Percentiles rank a stretch among this genome's conserved stretches.
Evolutionary conservation across 352 stramenopile species (phyloP).

Genomic region (Phytopythium oedochilum): DNA sequence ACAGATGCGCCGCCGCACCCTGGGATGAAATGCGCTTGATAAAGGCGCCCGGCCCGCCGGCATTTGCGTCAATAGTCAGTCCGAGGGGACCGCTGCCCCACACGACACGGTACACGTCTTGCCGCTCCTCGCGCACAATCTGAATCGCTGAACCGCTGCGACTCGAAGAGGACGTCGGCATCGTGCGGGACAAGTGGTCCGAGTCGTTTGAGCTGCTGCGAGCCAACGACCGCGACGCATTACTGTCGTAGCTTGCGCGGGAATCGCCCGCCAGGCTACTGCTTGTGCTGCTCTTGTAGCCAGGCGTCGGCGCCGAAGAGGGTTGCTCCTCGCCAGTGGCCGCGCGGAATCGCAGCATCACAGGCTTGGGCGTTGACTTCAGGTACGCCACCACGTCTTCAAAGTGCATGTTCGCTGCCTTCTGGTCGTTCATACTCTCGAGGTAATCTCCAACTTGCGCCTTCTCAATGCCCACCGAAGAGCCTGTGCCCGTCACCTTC

Average conservation of each 20-base stretch:
- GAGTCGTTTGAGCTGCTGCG: constrained; percentile 2
- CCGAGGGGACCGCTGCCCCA: constrained; percentile 73
- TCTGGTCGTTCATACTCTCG: constrained; percentile 78
- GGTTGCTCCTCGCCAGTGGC: constrained; percentile 29
- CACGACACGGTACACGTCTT: constrained; percentile 73
- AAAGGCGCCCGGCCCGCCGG: constrained; percentile 48
- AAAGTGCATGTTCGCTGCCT: constrained; percentile 64
- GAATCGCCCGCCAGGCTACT: constrained; percentile 8
- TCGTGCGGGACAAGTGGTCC: constrained; percentile 4
- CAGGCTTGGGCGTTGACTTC: constrained; percentile 76
- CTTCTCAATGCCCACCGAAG: constrained; percentile 71
- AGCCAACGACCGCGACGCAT: constrained; percentile 12
- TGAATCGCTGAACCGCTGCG: constrained; percentile 21
- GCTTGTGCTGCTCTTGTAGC: constrained; percentile 14
- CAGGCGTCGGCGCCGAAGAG: constrained; percentile 10
- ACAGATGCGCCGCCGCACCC: constrained; percentile 63
- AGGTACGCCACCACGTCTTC: constrained; percentile 80
- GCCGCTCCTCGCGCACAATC: constrained; percentile 26
- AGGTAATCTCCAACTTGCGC: constrained; percentile 79
- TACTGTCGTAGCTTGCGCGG: constrained; percentile 26
- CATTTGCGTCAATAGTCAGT: constrained; percentile 78
- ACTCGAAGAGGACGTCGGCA: constrained; percentile 12
- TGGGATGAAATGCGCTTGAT: constrained; percentile 80
- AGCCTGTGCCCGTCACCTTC: constrained; percentile 83
- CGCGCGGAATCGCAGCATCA: constrained; percentile 63